phyloP scores from a whole-genome alignment of 2,329 filamentous ascomycete species.

The Fusarium phyllophilum region DNA sequence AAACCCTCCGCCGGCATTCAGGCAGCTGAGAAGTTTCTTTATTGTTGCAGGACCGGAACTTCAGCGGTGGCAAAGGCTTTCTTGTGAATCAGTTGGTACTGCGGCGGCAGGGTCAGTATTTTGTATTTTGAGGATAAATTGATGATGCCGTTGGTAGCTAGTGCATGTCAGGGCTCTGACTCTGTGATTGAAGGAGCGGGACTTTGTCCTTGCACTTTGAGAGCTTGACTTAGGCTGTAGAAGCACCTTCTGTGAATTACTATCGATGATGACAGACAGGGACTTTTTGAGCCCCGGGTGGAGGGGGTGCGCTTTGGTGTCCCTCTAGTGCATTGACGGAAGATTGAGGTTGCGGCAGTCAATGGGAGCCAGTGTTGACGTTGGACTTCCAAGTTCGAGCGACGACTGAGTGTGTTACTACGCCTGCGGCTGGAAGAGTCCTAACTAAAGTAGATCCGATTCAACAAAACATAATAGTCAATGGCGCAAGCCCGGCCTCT shows the following conservation, averaged over 20 bases:
- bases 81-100: not conserved
- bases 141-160: not conserved
- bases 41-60: no score
- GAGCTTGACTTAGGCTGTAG: not conserved
- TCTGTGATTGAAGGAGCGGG: not conserved
- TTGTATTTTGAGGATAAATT: not conserved
- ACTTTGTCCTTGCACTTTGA: not conserved
- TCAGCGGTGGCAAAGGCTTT: not conserved
- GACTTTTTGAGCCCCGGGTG: no score
- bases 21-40: not conserved
- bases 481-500: no score
- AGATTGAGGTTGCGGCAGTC: not conserved
- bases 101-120: not conserved
- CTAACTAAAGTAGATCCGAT: no score
- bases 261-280: no score
- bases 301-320: not conserved
- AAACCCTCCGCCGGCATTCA: not conserved
- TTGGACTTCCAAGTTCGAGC: not conserved
- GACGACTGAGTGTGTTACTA: not conserved
- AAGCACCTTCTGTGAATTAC: not conserved
- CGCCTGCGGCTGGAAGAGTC: no score
- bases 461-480: no score
- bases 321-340: not conserved
- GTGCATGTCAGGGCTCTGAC: not conserved
- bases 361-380: not conserved